Conservation (phyloP, 139 green algal species). For the Tetraselmis chui region DNA sequence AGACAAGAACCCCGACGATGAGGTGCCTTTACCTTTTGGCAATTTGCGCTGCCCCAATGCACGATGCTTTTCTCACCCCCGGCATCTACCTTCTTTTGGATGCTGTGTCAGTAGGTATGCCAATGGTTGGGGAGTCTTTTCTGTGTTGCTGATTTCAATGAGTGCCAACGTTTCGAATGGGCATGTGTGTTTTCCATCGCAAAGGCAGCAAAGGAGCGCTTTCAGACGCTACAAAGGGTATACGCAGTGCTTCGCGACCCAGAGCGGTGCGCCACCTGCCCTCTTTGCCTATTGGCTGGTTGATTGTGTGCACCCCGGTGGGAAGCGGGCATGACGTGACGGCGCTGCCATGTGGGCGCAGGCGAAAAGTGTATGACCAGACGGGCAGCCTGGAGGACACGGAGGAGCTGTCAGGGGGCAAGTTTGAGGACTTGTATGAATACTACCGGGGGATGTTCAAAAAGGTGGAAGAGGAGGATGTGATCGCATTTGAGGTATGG, state of each 20-base stretch:
- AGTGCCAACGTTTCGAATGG: too few species aligned
- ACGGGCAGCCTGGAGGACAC: constrained; percentile 67
- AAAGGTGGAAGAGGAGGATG: constrained; percentile 58
- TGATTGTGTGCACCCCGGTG: too few species aligned
- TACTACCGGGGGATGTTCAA: constrained; percentile 73
- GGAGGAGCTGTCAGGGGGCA: constrained; percentile 45
- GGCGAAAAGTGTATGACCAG: constrained; percentile 82
- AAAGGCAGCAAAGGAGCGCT: constrained; percentile 65
- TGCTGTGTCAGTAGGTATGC: too few species aligned
- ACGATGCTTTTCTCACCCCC: too few species aligned
- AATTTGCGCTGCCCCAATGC: background rate
- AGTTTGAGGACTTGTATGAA: constrained; percentile 63
- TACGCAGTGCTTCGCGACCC: constrained; percentile 78
- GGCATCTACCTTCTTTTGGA: too few species aligned
- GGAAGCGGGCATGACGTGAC: too few species aligned
- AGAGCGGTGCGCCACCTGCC: constrained; percentile 52
- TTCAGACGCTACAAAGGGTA: constrained; percentile 84
- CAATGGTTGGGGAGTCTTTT: too few species aligned
- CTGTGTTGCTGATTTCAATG: too few species aligned
- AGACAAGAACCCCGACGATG: constrained; percentile 80
- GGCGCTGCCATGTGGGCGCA: too few species aligned
- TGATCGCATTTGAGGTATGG: constrained; percentile 40
- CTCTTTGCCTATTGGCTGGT: too few species aligned
- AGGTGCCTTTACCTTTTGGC: constrained; percentile 18
- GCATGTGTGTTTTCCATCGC: too few species aligned